Conservation (phyloP, 2,329 filamentous ascomycete species). For the Colletotrichum sp. region DNA sequence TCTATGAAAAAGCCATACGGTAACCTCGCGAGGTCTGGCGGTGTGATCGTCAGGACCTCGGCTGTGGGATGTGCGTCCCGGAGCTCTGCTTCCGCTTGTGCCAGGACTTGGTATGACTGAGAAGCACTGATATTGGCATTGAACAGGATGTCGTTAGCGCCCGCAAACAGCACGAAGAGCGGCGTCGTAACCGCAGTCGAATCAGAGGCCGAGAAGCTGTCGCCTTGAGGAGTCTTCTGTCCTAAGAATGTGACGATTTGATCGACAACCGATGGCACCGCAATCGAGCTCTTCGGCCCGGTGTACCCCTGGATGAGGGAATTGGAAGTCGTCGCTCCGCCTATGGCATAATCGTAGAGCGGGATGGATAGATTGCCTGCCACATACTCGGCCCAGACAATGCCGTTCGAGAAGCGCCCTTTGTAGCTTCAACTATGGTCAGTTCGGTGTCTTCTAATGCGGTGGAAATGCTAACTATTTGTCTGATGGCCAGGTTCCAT, state of each 20-base stretch:
- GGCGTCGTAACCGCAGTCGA: not conserved
- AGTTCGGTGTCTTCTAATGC: not conserved
- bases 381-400: slow-evolving; percentile 16
- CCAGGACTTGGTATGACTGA: not conserved
- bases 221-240: not conserved
- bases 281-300: not conserved
- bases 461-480: not conserved
- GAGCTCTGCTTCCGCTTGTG: not conserved
- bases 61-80: not conserved
- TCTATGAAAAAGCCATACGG: slow-evolving; percentile 5
- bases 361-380: slow-evolving; percentile 11
- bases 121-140: slow-evolving; percentile 13
- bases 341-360: slow-evolving; percentile 16
- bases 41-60: not conserved
- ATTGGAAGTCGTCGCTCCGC: slow-evolving; percentile 14
- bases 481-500: slow-evolving; percentile 7
- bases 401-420: slow-evolving; percentile 13
- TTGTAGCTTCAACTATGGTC: not conserved
- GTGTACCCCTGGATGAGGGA: slow-evolving; percentile 3
- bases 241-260: not conserved
- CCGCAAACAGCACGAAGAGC: not conserved
- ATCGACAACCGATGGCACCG: slow-evolving; percentile 2
- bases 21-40: not conserved
- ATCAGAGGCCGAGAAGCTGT: not conserved
- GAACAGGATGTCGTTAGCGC: slow-evolving; percentile 10